Percentiles rank a stretch among this genome's conserved stretches.
Evolutionary conservation across 805 yeast genomes (phyloP).

Genomic region (Maudiozyma pseudohumilis): DNA sequence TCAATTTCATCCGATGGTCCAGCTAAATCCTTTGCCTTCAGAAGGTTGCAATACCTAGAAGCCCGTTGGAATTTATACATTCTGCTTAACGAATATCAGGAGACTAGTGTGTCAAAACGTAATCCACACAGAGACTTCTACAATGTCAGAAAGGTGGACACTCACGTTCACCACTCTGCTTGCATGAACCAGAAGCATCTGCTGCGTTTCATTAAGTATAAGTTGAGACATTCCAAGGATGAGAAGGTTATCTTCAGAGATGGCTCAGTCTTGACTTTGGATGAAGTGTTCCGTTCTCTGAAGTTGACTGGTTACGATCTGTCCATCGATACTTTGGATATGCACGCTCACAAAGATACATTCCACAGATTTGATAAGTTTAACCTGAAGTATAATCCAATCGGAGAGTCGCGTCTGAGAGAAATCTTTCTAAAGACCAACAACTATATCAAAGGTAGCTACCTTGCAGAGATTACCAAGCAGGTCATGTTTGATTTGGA

Average conservation of each 20-base stretch:
- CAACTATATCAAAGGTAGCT: conserved; percentile 78
- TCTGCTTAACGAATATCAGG: conserved; percentile 84
- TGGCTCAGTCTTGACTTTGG: conserved; percentile 73
- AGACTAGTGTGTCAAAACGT: conserved; percentile 76
- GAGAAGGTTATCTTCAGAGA: conserved; percentile 93
- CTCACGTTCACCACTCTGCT: conserved; percentile 98
- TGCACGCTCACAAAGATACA: conserved; percentile 98
- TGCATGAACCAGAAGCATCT: conserved; percentile 98
- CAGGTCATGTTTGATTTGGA: conserved; percentile 94
- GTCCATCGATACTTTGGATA: conserved; percentile 92
- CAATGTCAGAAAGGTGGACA: conserved; percentile 39
- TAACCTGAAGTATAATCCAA: conserved; percentile 93
- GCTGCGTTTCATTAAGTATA: conserved; percentile 86
- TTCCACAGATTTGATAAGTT: conserved; percentile 97
- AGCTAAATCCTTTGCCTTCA: conserved; percentile 88
- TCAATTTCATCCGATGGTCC: conserved; percentile 88
- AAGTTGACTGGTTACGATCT: conserved; percentile 89
- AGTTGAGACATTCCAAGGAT: conserved; percentile 74
- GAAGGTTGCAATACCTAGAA: conserved; percentile 85
- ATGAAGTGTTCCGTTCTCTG: conserved; percentile 85
- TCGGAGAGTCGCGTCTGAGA: conserved; percentile 94
- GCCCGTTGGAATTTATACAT: conserved; percentile 93
- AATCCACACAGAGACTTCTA: conserved; percentile 83
- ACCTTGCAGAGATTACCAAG: conserved; percentile 85
- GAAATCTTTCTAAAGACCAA: conserved; percentile 95